Percentiles rank a stretch among this genome's conserved stretches.
phyloP scores from a whole-genome alignment of 2,329 filamentous ascomycete species.

The Hypoxylon sp. region DNA sequence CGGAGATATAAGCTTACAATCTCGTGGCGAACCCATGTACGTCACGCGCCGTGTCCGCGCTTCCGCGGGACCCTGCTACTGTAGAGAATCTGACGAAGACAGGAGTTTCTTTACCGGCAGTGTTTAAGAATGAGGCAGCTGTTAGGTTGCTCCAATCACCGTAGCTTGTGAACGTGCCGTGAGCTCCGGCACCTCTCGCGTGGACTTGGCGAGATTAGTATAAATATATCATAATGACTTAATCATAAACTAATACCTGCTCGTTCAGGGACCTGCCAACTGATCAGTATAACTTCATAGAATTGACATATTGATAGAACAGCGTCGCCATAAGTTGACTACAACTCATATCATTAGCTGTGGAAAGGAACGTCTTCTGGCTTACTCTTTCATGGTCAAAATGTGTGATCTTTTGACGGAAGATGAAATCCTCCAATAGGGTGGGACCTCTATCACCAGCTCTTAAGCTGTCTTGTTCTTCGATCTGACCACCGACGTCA shows the following conservation, averaged over 20 bases:
- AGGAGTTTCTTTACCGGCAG: slow-evolving; percentile 68
- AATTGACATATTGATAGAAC: not conserved
- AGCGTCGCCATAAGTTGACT: not conserved
- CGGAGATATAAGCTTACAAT: slow-evolving; percentile 56
- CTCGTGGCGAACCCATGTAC: slow-evolving; percentile 75
- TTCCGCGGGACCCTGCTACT: slow-evolving; percentile 72
- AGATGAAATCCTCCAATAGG: slow-evolving; percentile 74
- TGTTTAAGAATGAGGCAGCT: slow-evolving; percentile 70
- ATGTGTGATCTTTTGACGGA: slow-evolving; percentile 72
- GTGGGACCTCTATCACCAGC: slow-evolving; percentile 75
- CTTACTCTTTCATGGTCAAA: slow-evolving; percentile 73
- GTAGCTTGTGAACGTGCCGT: slow-evolving; percentile 73
- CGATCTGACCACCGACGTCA: slow-evolving; percentile 77
- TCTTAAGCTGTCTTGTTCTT: slow-evolving; percentile 76
- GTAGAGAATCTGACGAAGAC: slow-evolving; percentile 74
- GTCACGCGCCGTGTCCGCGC: slow-evolving; percentile 73
- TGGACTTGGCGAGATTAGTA: slow-evolving; percentile 65
- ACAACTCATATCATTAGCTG: not conserved
- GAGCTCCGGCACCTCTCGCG: slow-evolving; percentile 71
- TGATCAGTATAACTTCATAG: slow-evolving; percentile 35
- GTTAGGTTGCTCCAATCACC: slow-evolving; percentile 74
- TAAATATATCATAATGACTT: slow-evolving; percentile 51
- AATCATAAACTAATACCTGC: slow-evolving; percentile 41
- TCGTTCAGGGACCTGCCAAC: slow-evolving; percentile 52
- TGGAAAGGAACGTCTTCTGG: slow-evolving; percentile 12